phyloP scores from a whole-genome alignment of 2,329 filamentous ascomycete genomes.

The Triangularia setosa region DNA sequence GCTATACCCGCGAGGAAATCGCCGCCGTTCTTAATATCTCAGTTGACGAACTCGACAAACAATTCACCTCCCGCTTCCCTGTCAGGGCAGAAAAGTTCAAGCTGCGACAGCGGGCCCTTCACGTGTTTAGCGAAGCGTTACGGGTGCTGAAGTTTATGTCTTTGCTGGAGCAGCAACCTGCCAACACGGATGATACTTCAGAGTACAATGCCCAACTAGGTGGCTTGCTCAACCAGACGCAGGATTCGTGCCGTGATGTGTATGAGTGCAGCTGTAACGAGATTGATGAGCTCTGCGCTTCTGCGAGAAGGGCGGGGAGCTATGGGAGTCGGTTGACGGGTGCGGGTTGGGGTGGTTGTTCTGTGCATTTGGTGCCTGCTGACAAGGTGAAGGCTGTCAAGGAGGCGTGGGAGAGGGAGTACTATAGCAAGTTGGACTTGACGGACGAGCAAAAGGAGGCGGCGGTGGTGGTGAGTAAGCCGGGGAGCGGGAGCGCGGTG shows the following conservation, averaged over 20 bases:
- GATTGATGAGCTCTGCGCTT: constrained; percentile 80
- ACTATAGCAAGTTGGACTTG: constrained; percentile 67
- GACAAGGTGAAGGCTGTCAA: constrained; percentile 76
- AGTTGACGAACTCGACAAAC: constrained; percentile 66
- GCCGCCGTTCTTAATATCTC: constrained; percentile 65
- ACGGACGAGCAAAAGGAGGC: constrained; percentile 69
- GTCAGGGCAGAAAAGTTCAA: constrained; percentile 85
- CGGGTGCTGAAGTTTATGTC: constrained; percentile 81
- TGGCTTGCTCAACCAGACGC: constrained; percentile 81
- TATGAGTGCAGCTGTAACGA: constrained; percentile 93
- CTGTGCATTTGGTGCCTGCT: constrained; percentile 84
- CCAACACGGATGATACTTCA: constrained; percentile 44
- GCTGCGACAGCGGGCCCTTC: constrained; percentile 79
- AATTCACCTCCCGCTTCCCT: constrained; percentile 84
- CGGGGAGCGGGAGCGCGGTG: constrained; percentile 67
- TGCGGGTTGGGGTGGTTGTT: constrained; percentile 95
- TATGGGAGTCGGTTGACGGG: constrained; percentile 86
- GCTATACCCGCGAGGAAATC: constrained; percentile 86
- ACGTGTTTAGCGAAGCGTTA: constrained; percentile 86
- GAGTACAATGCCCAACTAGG: constrained; percentile 68
- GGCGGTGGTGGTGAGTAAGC: constrained; percentile 85
- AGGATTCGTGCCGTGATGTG: constrained; percentile 77
- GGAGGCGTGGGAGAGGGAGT: constrained; percentile 72
- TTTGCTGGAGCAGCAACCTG: constrained; percentile 57
- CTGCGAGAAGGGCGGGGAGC: constrained; percentile 73